Evolutionary conservation across 305 asterid species (phyloP).

Genomic region (Ajuga reptans): DNA sequence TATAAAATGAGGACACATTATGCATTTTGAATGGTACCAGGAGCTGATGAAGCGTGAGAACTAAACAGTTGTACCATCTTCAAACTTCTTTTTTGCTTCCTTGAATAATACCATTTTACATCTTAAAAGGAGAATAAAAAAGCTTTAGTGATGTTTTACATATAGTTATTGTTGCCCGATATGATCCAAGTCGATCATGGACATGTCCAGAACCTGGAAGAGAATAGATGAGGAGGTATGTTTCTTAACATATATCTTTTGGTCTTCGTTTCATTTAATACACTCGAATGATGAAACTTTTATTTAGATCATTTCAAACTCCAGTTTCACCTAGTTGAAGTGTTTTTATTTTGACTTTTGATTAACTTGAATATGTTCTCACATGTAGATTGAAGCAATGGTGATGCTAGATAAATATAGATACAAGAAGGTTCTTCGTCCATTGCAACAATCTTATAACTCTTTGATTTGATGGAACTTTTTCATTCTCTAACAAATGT

Average conservation of each 20-base stretch:
- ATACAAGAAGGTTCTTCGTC: conserved; percentile 60
- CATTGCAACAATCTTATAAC: background rate
- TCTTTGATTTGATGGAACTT: background rate
- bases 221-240: conserved; percentile 72
- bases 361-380: background rate
- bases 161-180: conserved; percentile 82
- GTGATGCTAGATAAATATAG: conserved; percentile 79
- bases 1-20: conserved; percentile 98
- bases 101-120: background rate
- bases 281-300: no score
- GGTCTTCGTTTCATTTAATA: no score
- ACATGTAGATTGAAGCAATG: conserved; percentile 63
- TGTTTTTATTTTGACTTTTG: background rate
- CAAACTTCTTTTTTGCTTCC: background rate
- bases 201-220: conserved; percentile 76
- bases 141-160: background rate
- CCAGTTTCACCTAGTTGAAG: background rate
- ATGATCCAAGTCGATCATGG: conserved; percentile 70
- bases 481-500: background rate
- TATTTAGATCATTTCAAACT: no score
- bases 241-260: background rate
- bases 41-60: conserved; percentile 87
- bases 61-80: conserved; percentile 30
- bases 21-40: conserved; percentile 74
- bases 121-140: no score